Evolutionary conservation across 2,329 filamentous ascomycete species (phyloP), one percentile per base, ranked within the genome.

Genomic region (Trichoderma sp.): DNA sequence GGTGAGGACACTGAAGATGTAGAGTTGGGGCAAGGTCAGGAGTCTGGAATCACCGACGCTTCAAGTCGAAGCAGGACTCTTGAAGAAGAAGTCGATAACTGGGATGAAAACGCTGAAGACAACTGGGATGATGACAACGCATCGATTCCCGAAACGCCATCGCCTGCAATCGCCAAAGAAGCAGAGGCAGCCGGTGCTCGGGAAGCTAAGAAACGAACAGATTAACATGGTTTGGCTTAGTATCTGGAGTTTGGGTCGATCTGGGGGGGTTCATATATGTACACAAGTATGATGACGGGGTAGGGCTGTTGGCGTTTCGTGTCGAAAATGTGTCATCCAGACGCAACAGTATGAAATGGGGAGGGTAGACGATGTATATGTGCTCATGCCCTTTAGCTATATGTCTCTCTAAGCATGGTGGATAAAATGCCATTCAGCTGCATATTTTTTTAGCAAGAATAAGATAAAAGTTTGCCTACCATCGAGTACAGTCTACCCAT

Each of bases 21-120:
- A 15, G 95, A 97, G 83, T 87, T 97, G 7, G 94, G 93, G 1
- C 89, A 91, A 74, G 84, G 82, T 30, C 92, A 93, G 74, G 92
- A 93, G 80, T 89, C 87, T 34, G 91, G 91, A 21, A 83, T 93
- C n/a, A 84, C 83, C 24, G 81, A 82, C 21, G 79, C 78, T 3
- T 75, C 79, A 15, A 78, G 78, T 7, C 81, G 80, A 1, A 72
- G 76, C 28, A 77, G 77, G 34, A 81, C 82, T 24, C 79, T 97
- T 24, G 94, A 97, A 76, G 89, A 95, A 72, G 93, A 97, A 83
- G 88, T 97, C 8, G 95, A 97, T 79, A 94, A 95, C 76, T 97
- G 95, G 94, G 94, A 97, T 78, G 95, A 97, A 83, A 96, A 97
- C 74, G 87, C 85, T 3, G 81, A 84, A 21, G 88, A 90, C 74